Evolutionary conservation across 2,329 filamentous ascomycete species (phyloP).

Genomic region (Exserohilum rostratum): DNA sequence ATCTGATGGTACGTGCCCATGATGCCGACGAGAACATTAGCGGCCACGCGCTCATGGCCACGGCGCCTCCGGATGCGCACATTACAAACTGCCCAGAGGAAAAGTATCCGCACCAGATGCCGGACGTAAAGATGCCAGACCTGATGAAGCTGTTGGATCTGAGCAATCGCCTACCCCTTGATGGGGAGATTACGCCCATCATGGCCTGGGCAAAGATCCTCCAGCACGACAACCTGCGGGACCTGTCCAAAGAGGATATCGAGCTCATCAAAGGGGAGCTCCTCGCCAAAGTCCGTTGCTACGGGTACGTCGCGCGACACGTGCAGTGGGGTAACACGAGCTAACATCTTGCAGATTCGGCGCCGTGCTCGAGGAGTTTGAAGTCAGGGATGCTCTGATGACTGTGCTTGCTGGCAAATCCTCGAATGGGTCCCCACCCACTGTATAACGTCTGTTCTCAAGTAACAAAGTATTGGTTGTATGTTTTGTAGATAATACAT

Average conservation of each 20-base stretch:
- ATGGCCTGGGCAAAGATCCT: slow-evolving; percentile 91
- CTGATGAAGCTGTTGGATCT: slow-evolving; percentile 83
- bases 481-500: slow-evolving; percentile 21
- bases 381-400: slow-evolving; percentile 78
- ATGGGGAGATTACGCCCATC: slow-evolving; percentile 91
- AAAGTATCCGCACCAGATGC: slow-evolving; percentile 72
- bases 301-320: slow-evolving; percentile 71
- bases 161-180: slow-evolving; percentile 79
- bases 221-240: slow-evolving; percentile 61
- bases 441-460: slow-evolving; percentile 17
- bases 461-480: slow-evolving; percentile 9
- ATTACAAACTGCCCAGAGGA: slow-evolving; percentile 62
- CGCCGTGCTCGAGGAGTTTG: slow-evolving; percentile 73
- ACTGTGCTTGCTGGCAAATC: slow-evolving; percentile 68
- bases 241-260: slow-evolving; percentile 73
- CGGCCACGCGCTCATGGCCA: slow-evolving; percentile 92
- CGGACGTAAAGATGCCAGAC: slow-evolving; percentile 74
- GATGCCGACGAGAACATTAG: slow-evolving; percentile 65
- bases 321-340: neutral
- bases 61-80: slow-evolving; percentile 76
- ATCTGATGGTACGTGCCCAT: slow-evolving; percentile 67
- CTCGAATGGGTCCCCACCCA: slow-evolving; percentile 19
- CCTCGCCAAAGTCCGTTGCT: slow-evolving; percentile 82
- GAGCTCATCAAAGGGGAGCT: slow-evolving; percentile 74
- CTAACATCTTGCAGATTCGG: slow-evolving; percentile 60